Percentiles rank a stretch among this genome's conserved stretches.
Evolutionary conservation across 495 filamentous ascomycete species (phyloP).

Genomic region (Parathielavia appendiculata): DNA sequence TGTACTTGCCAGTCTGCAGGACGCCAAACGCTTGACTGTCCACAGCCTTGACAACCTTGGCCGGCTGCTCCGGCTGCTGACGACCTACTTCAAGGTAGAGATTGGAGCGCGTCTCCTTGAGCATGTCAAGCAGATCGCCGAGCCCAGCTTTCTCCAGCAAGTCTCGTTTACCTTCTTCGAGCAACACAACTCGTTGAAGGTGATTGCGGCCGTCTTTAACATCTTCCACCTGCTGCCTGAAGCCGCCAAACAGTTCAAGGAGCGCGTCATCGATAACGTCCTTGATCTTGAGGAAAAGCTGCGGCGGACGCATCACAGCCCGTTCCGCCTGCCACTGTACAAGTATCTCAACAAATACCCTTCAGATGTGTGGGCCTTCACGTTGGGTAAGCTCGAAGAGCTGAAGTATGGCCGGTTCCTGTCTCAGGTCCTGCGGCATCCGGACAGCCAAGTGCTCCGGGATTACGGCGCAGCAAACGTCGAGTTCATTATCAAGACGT

Average conservation of each 20-base stretch:
- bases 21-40: slow-evolving; percentile 83
- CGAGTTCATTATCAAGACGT: slow-evolving; percentile 59
- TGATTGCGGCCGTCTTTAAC: slow-evolving; percentile 88
- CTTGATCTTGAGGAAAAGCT: slow-evolving; percentile 82
- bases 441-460: slow-evolving; percentile 67
- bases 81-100: slow-evolving; percentile 98
- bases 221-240: slow-evolving; percentile 92
- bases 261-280: slow-evolving; percentile 78
- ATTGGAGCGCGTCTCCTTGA: slow-evolving; percentile 87
- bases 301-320: slow-evolving; percentile 84
- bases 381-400: slow-evolving; percentile 69
- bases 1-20: slow-evolving; percentile 91
- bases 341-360: slow-evolving; percentile 93
- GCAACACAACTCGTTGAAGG: slow-evolving; percentile 83
- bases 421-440: slow-evolving; percentile 77
- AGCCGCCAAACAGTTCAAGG: slow-evolving; percentile 85
- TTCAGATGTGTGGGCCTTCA: slow-evolving; percentile 75
- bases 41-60: slow-evolving; percentile 89
- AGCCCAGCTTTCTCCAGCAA: slow-evolving; percentile 71
- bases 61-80: slow-evolving; percentile 79
- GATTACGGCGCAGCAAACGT: slow-evolving; percentile 68
- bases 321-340: slow-evolving; percentile 87
- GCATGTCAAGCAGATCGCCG: slow-evolving; percentile 87
- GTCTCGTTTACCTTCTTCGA: slow-evolving; percentile 92
- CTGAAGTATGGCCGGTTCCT: slow-evolving; percentile 89